Conservation (phyloP, 2,329 filamentous ascomycete species). For the Diaporthe nobilis region DNA sequence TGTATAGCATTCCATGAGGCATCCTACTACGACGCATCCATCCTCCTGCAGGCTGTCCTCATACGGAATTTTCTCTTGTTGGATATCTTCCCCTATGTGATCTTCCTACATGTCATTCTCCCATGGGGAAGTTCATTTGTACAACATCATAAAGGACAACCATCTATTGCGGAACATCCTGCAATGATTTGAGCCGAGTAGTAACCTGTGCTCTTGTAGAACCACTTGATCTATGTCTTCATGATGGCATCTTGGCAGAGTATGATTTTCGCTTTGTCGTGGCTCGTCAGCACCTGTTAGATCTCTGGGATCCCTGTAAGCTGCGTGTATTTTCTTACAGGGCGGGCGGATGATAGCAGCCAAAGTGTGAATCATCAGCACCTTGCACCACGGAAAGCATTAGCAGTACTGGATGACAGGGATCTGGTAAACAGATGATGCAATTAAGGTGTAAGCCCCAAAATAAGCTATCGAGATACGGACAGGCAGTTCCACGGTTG, state of each 20-base stretch:
- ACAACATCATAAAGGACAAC: too few species aligned
- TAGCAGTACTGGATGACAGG: not conserved
- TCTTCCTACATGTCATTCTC: too few species aligned
- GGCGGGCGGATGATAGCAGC: not conserved
- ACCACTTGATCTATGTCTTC: not conserved
- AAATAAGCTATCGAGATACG: constrained; percentile 22
- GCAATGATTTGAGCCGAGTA: too few species aligned
- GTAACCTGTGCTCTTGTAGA: not conserved
- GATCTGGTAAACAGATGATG: not conserved
- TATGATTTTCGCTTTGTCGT: not conserved
- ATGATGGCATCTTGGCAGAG: not conserved
- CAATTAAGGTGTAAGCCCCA: constrained; percentile 15
- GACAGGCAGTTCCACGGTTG: constrained; percentile 24
- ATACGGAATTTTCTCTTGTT: too few species aligned
- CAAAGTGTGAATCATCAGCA: not conserved
- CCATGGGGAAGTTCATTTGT: too few species aligned
- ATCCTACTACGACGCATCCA: too few species aligned
- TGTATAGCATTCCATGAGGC: too few species aligned
- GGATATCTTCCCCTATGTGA: too few species aligned
- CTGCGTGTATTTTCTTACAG: not conserved
- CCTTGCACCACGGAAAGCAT: not conserved
- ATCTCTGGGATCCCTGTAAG: not conserved
- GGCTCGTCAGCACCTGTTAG: not conserved
- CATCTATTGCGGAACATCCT: too few species aligned
- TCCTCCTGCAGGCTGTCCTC: too few species aligned